Base-by-base conservation (phyloP, 2,329 filamentous ascomycete species). In the Beauveria bassiana region DNA sequence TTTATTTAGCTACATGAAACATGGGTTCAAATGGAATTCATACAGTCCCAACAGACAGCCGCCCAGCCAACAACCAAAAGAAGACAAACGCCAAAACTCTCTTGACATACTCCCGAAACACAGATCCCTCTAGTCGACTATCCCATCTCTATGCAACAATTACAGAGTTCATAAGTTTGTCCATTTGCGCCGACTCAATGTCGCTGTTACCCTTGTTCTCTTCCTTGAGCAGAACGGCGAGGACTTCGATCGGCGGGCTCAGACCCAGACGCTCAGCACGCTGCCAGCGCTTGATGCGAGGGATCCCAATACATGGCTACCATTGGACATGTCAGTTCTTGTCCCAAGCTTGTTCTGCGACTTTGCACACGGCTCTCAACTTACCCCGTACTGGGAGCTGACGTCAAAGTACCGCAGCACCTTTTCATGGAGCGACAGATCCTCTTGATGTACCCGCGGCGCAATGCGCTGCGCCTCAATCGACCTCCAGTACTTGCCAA, bases 361-460 rank as follows among this genome's bases (percentile, higher is more conserved):
- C 22, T 60, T 6, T 50, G 59, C 28, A 40, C 53, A 16, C 45
- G n/a, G 16, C 10, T 38, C 38, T 10, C 18, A 31, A 86, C 90
- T 78, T 85, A 96, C 92, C 61, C 95, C 95, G 73, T 90, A 99
- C 69, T 96, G 90, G 63, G 84, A 90, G 70, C 88, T 95, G 66
- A 96, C 88, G 72, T 99, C 95, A 75, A 95, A 99, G 72, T 96
- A 90, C 65, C 93, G 81, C 69, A 98, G 75, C 28, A 98, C 86
- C 79, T 93, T 96, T 80, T 98, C 93, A 61, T 88, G 81, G 51
- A 89, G 66, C 12, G 79, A 82, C 67, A 98, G 71, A 2, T 81
- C 87, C 68, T 87, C 75, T 75, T 96, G 91, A 70, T 98, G 95
- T 42, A 96, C 86, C 68, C 88, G 78, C 47, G 84, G 83, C 20